Percentiles rank a stretch among this genome's conserved stretches.
Conservation (phyloP, 768 basidiomycete species). For the Suillus americanus region DNA sequence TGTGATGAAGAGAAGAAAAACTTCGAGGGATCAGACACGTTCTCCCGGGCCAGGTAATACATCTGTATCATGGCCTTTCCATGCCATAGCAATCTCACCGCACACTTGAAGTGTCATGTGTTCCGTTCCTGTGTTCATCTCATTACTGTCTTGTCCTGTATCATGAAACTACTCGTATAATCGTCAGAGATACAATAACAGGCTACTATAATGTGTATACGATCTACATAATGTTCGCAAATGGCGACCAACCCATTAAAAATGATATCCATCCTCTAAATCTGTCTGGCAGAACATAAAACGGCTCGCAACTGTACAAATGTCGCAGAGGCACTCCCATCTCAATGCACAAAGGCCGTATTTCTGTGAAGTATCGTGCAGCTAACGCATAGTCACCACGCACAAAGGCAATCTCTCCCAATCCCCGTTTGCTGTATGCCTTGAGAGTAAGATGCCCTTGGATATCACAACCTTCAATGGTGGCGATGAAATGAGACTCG, state of each 20-base stretch:
- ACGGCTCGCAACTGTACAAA: not conserved
- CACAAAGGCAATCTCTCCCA: not conserved
- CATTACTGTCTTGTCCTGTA: not conserved
- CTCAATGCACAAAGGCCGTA: not conserved
- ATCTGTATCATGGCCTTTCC: not conserved
- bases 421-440: not conserved
- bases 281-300: not conserved
- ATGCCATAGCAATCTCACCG: not conserved
- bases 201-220: too few species aligned
- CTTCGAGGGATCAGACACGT: too few species aligned
- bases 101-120: not conserved
- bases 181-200: too few species aligned
- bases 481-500: not conserved
- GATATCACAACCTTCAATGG: not conserved
- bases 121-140: not conserved
- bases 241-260: not conserved
- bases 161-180: not conserved
- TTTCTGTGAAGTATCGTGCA: not conserved
- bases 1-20: too few species aligned
- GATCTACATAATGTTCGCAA: not conserved
- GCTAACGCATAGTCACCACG: not conserved
- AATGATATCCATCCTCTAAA: not conserved
- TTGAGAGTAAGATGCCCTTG: rapidly evolving
- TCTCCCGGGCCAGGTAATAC: too few species aligned
- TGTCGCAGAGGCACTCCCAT: not conserved